phyloP scores from a whole-genome alignment of 1,139 yeast species.

The Kurtzmaniella quercitrusa region DNA sequence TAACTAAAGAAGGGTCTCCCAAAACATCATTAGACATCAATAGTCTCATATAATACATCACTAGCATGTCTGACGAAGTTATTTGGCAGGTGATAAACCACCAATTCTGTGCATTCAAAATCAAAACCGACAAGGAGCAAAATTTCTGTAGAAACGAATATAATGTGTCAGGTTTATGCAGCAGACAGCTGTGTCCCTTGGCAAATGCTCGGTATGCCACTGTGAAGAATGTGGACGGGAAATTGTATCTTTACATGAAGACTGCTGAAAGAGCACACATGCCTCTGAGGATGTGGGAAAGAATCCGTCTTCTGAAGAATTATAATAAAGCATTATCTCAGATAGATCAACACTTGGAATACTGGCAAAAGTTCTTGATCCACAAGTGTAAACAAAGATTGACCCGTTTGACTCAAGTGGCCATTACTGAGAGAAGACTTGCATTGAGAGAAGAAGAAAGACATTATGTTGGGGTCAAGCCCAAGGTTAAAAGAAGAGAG shows the following conservation, averaged over 20 bases:
- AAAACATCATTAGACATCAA: background rate
- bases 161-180: constrained; percentile 87
- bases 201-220: constrained; percentile 97
- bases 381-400: constrained; percentile 95
- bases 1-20: background rate
- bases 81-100: constrained; percentile 91
- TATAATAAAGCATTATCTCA: constrained; percentile 84
- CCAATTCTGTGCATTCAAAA: constrained; percentile 84
- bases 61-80: constrained; percentile 50
- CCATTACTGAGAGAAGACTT: constrained; percentile 91
- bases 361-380: constrained; percentile 89
- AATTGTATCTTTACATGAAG: constrained; percentile 87
- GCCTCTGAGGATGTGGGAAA: constrained; percentile 91
- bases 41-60: background rate
- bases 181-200: constrained; percentile 90
- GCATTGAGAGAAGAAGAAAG: constrained; percentile 91
- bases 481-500: constrained; percentile 92
- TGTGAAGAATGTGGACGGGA: constrained; percentile 83
- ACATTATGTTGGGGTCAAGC: constrained; percentile 86
- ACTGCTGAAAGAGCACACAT: constrained; percentile 97
- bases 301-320: constrained; percentile 83
- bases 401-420: constrained; percentile 91
- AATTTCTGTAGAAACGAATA: constrained; percentile 85
- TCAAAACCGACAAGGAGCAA: constrained; percentile 76
- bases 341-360: constrained; percentile 77